Percentiles rank a stretch among this genome's conserved stretches.
Conservation (phyloP, 2,329 filamentous ascomycete genomes). For the Trichoderma sp. region DNA sequence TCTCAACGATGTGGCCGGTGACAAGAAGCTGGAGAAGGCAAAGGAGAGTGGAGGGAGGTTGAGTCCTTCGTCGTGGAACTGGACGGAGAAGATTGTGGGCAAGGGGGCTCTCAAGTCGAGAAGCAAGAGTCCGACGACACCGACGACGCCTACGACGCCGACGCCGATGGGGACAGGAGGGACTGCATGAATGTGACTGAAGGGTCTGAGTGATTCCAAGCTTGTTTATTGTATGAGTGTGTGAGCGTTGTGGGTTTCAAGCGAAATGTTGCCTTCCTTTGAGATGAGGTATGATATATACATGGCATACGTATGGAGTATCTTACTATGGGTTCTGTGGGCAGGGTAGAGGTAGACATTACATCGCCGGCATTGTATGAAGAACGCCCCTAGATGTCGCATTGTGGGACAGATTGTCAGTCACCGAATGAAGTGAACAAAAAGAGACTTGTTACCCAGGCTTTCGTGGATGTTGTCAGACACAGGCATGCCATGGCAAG, state of each 20-base stretch:
- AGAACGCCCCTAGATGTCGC: neutral
- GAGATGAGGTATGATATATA: neutral
- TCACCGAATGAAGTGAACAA: no score
- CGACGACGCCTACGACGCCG: neutral
- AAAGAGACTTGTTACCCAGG: no score
- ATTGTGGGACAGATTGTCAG: no score
- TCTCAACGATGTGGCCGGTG: slow-evolving; percentile 25
- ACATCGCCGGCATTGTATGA: neutral
- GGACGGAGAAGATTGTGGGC: slow-evolving; percentile 59
- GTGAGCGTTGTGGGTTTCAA: no score
- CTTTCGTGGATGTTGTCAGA: no score
- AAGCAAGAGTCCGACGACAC: slow-evolving; percentile 35
- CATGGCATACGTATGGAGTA: neutral
- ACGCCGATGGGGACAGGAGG: neutral
- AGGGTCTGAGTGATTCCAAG: no score
- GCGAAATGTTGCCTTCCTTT: neutral
- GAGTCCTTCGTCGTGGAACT: slow-evolving; percentile 49
- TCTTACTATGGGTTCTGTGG: neutral
- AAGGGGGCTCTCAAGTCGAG: slow-evolving; percentile 37
- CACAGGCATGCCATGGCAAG: no score
- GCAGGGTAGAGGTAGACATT: neutral
- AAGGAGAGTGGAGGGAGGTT: slow-evolving; percentile 31
- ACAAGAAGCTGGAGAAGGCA: slow-evolving; percentile 26
- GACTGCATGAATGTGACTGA: neutral
- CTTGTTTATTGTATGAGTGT: no score